Evolutionary conservation across 2,329 filamentous ascomycete genomes (phyloP).

Genomic region (Alternaria sp.): DNA sequence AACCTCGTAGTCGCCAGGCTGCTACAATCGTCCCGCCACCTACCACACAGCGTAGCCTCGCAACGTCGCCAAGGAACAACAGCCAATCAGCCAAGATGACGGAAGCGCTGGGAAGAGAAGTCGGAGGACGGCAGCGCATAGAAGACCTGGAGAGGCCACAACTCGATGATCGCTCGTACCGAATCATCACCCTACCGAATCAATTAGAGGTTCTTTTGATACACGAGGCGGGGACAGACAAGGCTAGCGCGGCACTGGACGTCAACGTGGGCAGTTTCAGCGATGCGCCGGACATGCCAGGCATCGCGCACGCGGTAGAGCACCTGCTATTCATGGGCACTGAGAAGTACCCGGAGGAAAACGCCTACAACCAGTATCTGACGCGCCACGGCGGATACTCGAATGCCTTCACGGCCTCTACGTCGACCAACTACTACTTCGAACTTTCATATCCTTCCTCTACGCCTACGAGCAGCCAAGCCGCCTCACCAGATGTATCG

Average conservation of each 20-base stretch:
- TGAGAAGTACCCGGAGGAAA: conserved; percentile 81
- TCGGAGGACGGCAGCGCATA: conserved; percentile 45
- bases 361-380: conserved; percentile 94
- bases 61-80: conserved; percentile 13
- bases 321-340: conserved; percentile 99
- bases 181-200: conserved; percentile 85
- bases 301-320: conserved; percentile 95
- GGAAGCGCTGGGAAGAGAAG: conserved; percentile 38
- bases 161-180: conserved; percentile 85
- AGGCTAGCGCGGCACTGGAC: conserved; percentile 93
- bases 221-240: conserved; percentile 94
- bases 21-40: conserved; percentile 15
- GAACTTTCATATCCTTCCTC: conserved; percentile 84
- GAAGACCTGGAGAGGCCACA: conserved; percentile 82
- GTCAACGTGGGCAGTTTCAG: conserved; percentile 97
- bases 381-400: conserved; percentile 89
- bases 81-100: conserved; percentile 34
- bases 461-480: conserved; percentile 60
- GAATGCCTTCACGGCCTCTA: conserved; percentile 93
- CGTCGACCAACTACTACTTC: conserved; percentile 98
- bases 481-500: conserved; percentile 49
- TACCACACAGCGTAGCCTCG: conserved; percentile 19
- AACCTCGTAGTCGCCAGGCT: conserved; percentile 18
- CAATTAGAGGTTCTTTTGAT: conserved; percentile 90
- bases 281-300: conserved; percentile 88